Percentiles rank a stretch among this genome's conserved stretches.
Evolutionary conservation across 2,329 filamentous ascomycete genomes (phyloP).

Genomic region (Hirsutella minnesotensis): DNA sequence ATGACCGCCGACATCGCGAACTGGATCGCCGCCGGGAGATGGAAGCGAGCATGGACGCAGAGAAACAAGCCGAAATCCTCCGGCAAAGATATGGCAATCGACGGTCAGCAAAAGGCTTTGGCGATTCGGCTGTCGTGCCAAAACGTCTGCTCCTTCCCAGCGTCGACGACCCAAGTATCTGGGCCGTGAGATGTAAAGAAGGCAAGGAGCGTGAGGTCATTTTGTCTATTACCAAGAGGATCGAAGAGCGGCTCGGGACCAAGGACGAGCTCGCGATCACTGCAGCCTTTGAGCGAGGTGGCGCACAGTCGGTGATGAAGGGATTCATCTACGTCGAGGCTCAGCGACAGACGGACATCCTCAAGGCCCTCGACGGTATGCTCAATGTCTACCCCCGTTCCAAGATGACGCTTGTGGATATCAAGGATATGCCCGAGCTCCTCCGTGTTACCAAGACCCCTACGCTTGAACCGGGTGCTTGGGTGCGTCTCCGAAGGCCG

Average conservation of each 20-base stretch:
- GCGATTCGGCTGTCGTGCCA: slow-evolving; percentile 67
- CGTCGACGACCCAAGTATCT: slow-evolving; percentile 92
- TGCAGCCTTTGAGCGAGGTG: slow-evolving; percentile 82
- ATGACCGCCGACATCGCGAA: slow-evolving; percentile 87
- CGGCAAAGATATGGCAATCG: slow-evolving; percentile 81
- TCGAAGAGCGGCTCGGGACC: slow-evolving; percentile 67
- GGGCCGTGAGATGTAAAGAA: slow-evolving; percentile 84
- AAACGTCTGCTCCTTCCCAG: slow-evolving; percentile 81
- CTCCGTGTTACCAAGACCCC: slow-evolving; percentile 80
- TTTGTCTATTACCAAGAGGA: slow-evolving; percentile 75
- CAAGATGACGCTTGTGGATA: slow-evolving; percentile 79
- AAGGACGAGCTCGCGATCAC: slow-evolving; percentile 77
- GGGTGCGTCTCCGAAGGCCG: slow-evolving; percentile 75
- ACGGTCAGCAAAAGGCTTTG: slow-evolving; percentile 49
- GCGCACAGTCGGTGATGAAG: slow-evolving; percentile 68
- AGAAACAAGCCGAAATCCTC: slow-evolving; percentile 80
- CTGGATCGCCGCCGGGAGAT: slow-evolving; percentile 86
- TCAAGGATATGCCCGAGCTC: slow-evolving; percentile 97
- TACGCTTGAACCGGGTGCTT: slow-evolving; percentile 73
- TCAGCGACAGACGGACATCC: slow-evolving; percentile 72
- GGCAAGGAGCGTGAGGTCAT: slow-evolving; percentile 92
- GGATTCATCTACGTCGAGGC: slow-evolving; percentile 95
- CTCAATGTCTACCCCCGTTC: slow-evolving; percentile 81
- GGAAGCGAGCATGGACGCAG: slow-evolving; percentile 79
- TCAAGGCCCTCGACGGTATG: slow-evolving; percentile 71